A percentile compares a stretch with the other conserved stretches of the same genome.
These are phyloP conservation scores for Santalum album DNA, from an alignment of 164 flowering plant genomes.

Conservation along the genomic window DNA sequence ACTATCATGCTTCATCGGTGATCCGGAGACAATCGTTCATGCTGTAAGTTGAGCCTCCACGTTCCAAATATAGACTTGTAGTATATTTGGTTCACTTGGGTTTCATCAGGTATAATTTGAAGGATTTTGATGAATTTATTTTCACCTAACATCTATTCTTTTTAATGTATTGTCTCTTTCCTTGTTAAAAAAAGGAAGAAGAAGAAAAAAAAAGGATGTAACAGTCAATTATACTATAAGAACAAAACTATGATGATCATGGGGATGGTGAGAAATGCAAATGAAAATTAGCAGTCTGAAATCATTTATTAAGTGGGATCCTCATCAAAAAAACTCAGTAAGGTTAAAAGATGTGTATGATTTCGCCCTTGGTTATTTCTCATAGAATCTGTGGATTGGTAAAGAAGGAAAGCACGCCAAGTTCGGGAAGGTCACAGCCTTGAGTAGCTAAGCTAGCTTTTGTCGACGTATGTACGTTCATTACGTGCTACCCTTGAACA, in stretches of 20 bases:
- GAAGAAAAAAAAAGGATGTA: too few species aligned
- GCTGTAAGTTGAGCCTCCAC: constrained; percentile 64
- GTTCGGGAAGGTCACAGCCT: constrained; percentile 23
- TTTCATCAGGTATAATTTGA: too few species aligned
- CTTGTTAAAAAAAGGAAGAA: too few species aligned
- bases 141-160: too few species aligned
- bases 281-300: constrained; percentile 16
- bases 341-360: constrained; percentile 13
- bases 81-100: too few species aligned
- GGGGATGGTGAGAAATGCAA: constrained; percentile 38
- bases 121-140: too few species aligned
- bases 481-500: constrained; percentile 52
- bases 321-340: constrained; percentile 39
- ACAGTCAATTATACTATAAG: too few species aligned
- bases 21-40: constrained; percentile 34
- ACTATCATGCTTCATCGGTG: constrained; percentile 45
- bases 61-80: too few species aligned
- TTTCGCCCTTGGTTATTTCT: constrained; percentile 30
- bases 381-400: constrained; percentile 36
- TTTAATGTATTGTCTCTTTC: too few species aligned
- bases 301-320: constrained; percentile 60
- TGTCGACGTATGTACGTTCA: constrained; percentile 38
- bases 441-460: constrained; percentile 36
- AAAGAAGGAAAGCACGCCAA: constrained; percentile 46
- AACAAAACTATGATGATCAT: too few species aligned